Evolutionary conservation across 2,329 filamentous ascomycete genomes (phyloP).

Genomic region (Diaporthe citrichinensis): DNA sequence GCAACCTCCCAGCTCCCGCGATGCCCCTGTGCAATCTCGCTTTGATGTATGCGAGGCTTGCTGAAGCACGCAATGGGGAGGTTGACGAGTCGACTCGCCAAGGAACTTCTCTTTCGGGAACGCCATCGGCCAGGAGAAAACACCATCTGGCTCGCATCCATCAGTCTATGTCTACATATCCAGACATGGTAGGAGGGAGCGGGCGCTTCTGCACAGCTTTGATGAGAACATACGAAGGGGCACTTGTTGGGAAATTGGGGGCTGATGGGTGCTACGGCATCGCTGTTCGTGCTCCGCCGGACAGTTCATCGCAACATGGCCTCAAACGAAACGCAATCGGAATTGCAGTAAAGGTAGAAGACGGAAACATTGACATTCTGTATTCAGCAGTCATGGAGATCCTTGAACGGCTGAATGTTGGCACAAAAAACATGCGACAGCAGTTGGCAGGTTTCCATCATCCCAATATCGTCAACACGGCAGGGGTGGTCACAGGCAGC

Average conservation of each 20-base stretch:
- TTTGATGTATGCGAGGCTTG: background rate
- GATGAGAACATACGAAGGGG: background rate
- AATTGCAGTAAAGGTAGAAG: background rate
- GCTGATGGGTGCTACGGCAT: background rate
- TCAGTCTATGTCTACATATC: background rate
- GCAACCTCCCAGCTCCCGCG: background rate
- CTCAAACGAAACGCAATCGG: background rate
- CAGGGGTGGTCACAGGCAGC: background rate
- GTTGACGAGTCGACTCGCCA: background rate
- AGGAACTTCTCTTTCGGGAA: background rate
- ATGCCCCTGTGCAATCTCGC: background rate
- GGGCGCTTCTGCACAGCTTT: background rate
- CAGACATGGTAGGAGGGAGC: background rate
- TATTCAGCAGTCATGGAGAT: background rate
- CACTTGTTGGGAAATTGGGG: background rate
- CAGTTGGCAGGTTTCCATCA: background rate
- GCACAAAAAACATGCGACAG: background rate
- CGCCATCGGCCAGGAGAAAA: background rate
- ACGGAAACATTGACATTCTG: background rate
- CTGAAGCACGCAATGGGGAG: background rate
- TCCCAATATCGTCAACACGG: background rate
- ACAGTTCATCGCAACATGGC: background rate
- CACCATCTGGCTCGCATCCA: background rate
- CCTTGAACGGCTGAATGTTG: background rate
- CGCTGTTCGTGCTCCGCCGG: background rate